phyloP scores from a whole-genome alignment of 768 basidiomycete genomes.

The Crepidotus variabilis region DNA sequence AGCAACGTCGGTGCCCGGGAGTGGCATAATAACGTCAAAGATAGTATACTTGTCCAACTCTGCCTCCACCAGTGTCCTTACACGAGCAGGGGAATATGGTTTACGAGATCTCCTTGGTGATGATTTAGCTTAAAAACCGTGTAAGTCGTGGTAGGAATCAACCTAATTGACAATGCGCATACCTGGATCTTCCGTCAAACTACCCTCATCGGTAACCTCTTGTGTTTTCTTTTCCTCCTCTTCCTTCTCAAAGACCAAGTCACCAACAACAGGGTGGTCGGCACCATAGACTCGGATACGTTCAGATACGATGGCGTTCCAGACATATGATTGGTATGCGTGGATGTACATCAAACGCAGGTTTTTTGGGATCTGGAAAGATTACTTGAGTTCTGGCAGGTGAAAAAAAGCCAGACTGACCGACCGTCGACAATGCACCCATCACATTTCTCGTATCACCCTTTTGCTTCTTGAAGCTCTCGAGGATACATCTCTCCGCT shows the following conservation, averaged over 20 bases:
- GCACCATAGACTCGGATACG: slow-evolving; percentile 77
- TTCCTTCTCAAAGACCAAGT: slow-evolving; percentile 75
- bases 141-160: neutral
- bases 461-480: slow-evolving; percentile 80
- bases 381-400: neutral
- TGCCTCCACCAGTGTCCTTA: slow-evolving; percentile 74
- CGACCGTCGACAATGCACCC: slow-evolving; percentile 82
- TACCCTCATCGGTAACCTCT: slow-evolving; percentile 27
- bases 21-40: slow-evolving; percentile 95
- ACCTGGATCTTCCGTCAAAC: slow-evolving; percentile 30
- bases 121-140: slow-evolving; percentile 16
- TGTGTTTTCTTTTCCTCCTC: slow-evolving; percentile 31
- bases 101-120: slow-evolving; percentile 36
- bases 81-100: slow-evolving; percentile 63
- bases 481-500: slow-evolving; percentile 89
- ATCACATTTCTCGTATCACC: slow-evolving; percentile 80
- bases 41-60: slow-evolving; percentile 83
- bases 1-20: slow-evolving; percentile 91
- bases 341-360: slow-evolving; percentile 97
- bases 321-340: slow-evolving; percentile 97
- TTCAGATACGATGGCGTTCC: slow-evolving; percentile 97
- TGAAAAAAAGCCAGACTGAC: slow-evolving; percentile 11
- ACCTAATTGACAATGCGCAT: neutral
- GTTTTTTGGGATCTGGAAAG: slow-evolving; percentile 83
- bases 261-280: slow-evolving; percentile 76